Evolutionary conservation across 73 alveolate genomes (phyloP).

Genomic region (Paramecium primaurelia): DNA sequence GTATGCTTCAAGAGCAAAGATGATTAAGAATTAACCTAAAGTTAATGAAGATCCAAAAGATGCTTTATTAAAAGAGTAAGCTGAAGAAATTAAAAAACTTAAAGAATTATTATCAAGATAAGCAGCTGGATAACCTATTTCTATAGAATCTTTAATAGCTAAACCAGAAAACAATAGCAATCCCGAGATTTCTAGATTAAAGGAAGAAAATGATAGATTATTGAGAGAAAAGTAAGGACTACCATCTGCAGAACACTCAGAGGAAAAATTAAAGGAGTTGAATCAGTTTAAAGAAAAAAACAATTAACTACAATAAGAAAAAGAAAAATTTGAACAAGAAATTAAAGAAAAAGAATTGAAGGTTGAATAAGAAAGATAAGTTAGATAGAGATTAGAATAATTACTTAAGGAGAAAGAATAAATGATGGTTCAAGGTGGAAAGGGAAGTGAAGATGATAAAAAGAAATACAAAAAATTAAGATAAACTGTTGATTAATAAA

Average conservation of each 20-base stretch:
- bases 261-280: neutral
- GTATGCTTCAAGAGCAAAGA: constrained; percentile 97
- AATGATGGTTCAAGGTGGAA: constrained; percentile 72
- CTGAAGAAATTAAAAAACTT: constrained; percentile 89
- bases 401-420: constrained; percentile 68
- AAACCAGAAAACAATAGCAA: neutral
- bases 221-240: neutral
- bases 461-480: constrained; percentile 66
- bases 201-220: constrained; percentile 28
- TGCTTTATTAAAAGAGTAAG: constrained; percentile 92
- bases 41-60: constrained; percentile 98
- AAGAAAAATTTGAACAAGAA: neutral
- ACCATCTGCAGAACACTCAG: neutral
- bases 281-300: neutral
- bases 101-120: constrained; percentile 67
- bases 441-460: constrained; percentile 74
- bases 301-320: neutral
- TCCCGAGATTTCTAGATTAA: neutral
- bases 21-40: constrained; percentile 92
- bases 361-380: constrained; percentile 16
- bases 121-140: neutral
- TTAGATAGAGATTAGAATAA: constrained; percentile 62
- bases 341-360: neutral
- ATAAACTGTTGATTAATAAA: constrained; percentile 65
- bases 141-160: neutral